Evolutionary conservation across 768 basidiomycete species (phyloP).

Genomic region (Collybia sp.): DNA sequence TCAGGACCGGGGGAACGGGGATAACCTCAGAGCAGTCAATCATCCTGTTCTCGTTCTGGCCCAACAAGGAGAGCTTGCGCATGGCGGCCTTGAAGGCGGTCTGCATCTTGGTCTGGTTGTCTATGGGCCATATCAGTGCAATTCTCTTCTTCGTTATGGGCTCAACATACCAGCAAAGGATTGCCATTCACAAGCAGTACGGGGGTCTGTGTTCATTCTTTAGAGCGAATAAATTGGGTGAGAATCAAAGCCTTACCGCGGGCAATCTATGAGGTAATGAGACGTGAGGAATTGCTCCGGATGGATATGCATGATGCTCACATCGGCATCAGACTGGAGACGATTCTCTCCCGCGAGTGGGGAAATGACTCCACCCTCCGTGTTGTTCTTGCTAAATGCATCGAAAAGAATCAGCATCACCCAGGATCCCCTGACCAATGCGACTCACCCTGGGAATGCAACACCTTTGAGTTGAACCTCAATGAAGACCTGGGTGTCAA

Average conservation of each 20-base stretch:
- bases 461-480: neutral
- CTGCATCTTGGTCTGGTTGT: conserved; percentile 17
- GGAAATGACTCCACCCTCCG: conserved; percentile 9
- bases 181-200: neutral
- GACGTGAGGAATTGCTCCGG: too few relatives aligned
- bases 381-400: too few relatives aligned
- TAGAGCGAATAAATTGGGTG: neutral
- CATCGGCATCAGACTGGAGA: conserved; percentile 12
- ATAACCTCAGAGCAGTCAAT: conserved; percentile 25
- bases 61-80: conserved; percentile 25
- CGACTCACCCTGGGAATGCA: too few relatives aligned
- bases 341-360: conserved; percentile 12
- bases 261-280: too few relatives aligned
- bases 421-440: too few relatives aligned
- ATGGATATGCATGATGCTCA: neutral
- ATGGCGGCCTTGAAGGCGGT: conserved; percentile 23
- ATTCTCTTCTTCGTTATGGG: neutral
- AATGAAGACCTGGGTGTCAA: neutral
- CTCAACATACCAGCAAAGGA: conserved; percentile 1
- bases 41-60: conserved; percentile 15
- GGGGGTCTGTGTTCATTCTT: neutral
- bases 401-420: too few relatives aligned
- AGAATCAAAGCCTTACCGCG: too few relatives aligned
- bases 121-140: conserved; percentile 5
- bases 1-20: conserved; percentile 11